These are phyloP conservation scores for Elongisporangium undulatum DNA, from an alignment of 352 stramenopile genomes.

Conservation along the genomic window DNA sequence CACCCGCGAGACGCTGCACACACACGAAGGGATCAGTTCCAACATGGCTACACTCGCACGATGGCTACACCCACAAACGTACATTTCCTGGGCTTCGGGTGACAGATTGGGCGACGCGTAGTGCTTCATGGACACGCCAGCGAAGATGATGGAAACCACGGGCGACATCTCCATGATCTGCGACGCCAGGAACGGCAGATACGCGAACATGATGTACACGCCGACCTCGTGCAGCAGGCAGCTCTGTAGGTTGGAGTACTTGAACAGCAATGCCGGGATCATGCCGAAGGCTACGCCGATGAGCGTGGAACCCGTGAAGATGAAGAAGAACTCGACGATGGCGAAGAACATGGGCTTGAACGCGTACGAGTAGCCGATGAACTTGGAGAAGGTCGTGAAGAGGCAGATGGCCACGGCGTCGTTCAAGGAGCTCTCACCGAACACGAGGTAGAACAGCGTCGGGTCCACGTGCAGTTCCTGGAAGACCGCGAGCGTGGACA, in stretches of 20 bases:
- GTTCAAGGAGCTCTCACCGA: slow-evolving; percentile 94
- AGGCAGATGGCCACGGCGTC: slow-evolving; percentile 93
- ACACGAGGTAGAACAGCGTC: slow-evolving; percentile 93
- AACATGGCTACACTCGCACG: neutral
- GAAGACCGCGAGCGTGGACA: slow-evolving; percentile 91
- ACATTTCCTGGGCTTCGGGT: slow-evolving; percentile 74
- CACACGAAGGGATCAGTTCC: neutral
- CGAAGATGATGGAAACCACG: slow-evolving; percentile 94
- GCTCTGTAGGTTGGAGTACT: slow-evolving; percentile 86
- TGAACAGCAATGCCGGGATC: slow-evolving; percentile 86
- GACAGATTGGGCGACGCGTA: slow-evolving; percentile 89
- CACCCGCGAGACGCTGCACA: slow-evolving; percentile 66
- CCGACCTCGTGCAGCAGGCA: slow-evolving; percentile 86
- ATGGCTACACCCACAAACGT: slow-evolving; percentile 11
- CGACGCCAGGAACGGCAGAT: slow-evolving; percentile 72
- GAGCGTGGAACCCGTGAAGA: slow-evolving; percentile 85
- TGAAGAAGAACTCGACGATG: slow-evolving; percentile 87
- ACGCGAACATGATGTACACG: slow-evolving; percentile 86
- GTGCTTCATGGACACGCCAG: slow-evolving; percentile 88
- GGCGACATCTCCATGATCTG: slow-evolving; percentile 82
- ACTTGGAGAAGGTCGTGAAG: slow-evolving; percentile 91
- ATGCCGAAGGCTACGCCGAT: slow-evolving; percentile 86
- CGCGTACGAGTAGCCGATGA: slow-evolving; percentile 86
- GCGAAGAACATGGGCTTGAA: slow-evolving; percentile 73
- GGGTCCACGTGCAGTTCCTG: slow-evolving; percentile 87